Evolutionary conservation across 2,329 filamentous ascomycete species (phyloP), one percentile per base, ranked within the genome.

Genomic region (Arthrobotrys iridis): DNA sequence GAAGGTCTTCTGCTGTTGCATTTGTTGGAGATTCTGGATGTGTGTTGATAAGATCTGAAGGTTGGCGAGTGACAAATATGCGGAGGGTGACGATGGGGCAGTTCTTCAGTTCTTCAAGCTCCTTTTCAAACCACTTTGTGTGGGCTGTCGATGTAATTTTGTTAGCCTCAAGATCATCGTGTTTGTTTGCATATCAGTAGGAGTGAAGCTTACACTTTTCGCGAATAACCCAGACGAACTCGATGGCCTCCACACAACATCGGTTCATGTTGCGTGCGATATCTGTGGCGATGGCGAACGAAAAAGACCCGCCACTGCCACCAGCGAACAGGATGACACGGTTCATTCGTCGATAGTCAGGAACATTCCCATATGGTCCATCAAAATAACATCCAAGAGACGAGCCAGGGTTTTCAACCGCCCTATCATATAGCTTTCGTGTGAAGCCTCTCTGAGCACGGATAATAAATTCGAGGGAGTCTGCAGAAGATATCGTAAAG

Each of bases 251-350:
- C 20, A 79, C 78, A 1, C 82, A 81, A 33, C 80, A 79, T 41
- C 82, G 79, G 0, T 79, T 79, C 80, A 85, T 82, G 50, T 84
- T 82, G 76, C 82, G 81, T 4, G 85, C 81, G 70, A 86, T 82
- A 73, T 85, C 84, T 5, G 83, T 79, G 0, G 83, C 84, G 35
- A 86, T 80, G 3, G 85, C 85, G 70, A 86, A 85, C 0, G 84
- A 85, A 79, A 89, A 90, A 28, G 85, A 88, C 1, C 86, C 88
- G 1, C 88, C 88, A 58, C 86, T 87, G 3, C 88, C 88, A 10
- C 88, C 88, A 2, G 87, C 86, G 37, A 89, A 83, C 41, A 89
- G 81, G n/a, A 89, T 82, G 4, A 88, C 82, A 76, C 85, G 86
- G 79, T 89, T 86, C 73, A 84, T 87, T 11, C 83, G 81, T 62